Percentiles rank a stretch among this genome's conserved stretches.
Evolutionary conservation across 2,329 filamentous ascomycete genomes (phyloP).

Genomic region (Fusarium fujikuroi): DNA sequence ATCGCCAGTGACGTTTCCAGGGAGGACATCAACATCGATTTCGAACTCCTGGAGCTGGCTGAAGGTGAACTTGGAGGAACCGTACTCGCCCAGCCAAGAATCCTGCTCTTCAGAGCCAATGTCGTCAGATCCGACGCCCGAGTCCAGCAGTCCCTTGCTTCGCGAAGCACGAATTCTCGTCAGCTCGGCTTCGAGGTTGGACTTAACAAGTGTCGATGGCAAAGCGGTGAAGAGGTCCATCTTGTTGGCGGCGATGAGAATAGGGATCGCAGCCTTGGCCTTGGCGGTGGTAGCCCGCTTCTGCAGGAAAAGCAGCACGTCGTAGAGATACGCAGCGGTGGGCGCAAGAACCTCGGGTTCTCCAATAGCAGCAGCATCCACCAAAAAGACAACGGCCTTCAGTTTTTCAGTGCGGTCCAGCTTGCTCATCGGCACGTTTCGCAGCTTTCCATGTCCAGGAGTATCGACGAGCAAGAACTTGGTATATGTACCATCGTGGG

Average conservation of each 20-base stretch:
- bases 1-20: constrained; percentile 75
- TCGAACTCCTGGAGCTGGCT: constrained; percentile 85
- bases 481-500: constrained; percentile 65
- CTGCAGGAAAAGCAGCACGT: constrained; percentile 85
- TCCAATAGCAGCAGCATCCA: constrained; percentile 81
- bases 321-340: constrained; percentile 87
- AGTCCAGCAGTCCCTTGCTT: constrained; percentile 84
- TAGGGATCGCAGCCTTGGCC: constrained; percentile 63
- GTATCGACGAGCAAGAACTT: constrained; percentile 87
- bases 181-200: constrained; percentile 82
- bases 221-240: constrained; percentile 93
- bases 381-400: constrained; percentile 82
- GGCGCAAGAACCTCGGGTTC: constrained; percentile 72
- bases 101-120: constrained; percentile 76
- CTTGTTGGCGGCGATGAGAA: constrained; percentile 94
- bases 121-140: constrained; percentile 75
- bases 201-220: constrained; percentile 79
- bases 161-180: constrained; percentile 79
- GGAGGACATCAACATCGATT: constrained; percentile 78
- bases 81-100: constrained; percentile 84
- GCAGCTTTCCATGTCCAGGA: constrained; percentile 94
- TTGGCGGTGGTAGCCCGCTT: constrained; percentile 67
- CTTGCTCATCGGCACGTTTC: constrained; percentile 70
- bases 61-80: constrained; percentile 82
- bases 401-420: constrained; percentile 62